Evolutionary conservation across 768 basidiomycete genomes (phyloP).

Genomic region (Tricholoma sp.): DNA sequence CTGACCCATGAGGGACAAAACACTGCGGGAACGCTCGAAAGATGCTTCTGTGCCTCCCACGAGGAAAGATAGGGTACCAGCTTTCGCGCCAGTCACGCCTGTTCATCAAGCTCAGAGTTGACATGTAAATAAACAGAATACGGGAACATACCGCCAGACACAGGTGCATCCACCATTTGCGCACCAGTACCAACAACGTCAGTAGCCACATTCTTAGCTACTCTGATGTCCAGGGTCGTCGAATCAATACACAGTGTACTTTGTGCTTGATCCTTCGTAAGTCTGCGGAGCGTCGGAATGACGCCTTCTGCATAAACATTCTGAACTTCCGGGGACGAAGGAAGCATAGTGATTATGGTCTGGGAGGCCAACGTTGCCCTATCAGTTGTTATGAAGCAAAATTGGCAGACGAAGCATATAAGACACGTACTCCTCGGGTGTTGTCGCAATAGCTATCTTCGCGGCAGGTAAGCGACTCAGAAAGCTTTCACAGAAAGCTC

Average conservation of each 20-base stretch:
- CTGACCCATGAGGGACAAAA: conserved; percentile 71
- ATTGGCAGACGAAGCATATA: conserved; percentile 14
- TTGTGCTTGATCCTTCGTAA: conserved; percentile 33
- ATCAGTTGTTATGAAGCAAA: conserved; percentile 9
- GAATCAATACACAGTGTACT: conserved; percentile 79
- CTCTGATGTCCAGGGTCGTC: conserved; percentile 81
- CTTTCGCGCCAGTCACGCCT: conserved; percentile 86
- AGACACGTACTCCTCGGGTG: conserved; percentile 65
- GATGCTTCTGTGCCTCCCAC: conserved; percentile 70
- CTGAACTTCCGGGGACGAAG: conserved; percentile 84
- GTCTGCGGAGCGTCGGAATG: conserved; percentile 51
- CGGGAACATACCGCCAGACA: conserved; percentile 72
- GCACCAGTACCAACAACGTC: conserved; percentile 53
- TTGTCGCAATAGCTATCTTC: conserved; percentile 49
- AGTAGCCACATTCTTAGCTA: conserved; percentile 61
- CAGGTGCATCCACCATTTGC: conserved; percentile 87
- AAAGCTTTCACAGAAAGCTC: conserved; percentile 53
- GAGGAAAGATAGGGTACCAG: conserved; percentile 86
- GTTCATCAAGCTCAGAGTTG: not conserved
- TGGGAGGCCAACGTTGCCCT: conserved; percentile 63
- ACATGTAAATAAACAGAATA: not conserved
- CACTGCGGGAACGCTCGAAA: conserved; percentile 53
- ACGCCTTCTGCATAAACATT: conserved; percentile 71
- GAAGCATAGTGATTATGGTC: conserved; percentile 85
- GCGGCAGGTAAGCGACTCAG: conserved; percentile 52